A percentile compares a stretch with the other conserved stretches of the same genome.
phyloP scores from a whole-genome alignment of 257 asterid species.

The Fraxinus americana region DNA sequence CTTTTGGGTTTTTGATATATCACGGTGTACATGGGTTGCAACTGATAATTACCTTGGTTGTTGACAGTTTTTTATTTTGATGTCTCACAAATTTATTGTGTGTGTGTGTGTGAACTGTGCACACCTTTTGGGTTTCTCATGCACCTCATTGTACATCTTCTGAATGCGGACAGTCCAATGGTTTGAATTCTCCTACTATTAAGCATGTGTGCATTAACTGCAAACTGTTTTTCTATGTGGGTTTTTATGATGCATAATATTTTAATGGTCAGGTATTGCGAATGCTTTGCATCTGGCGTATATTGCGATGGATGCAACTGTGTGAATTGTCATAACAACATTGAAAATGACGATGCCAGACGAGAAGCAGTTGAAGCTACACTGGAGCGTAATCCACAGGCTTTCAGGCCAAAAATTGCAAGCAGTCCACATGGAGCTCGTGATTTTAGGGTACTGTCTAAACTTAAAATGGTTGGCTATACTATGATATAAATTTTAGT shows the following conservation, averaged over 20 bases:
- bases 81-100: not conserved
- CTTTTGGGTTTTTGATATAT: not conserved
- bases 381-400: slow-evolving; percentile 90
- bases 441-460: slow-evolving; percentile 62
- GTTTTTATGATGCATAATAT: slow-evolving; percentile 16
- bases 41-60: not conserved
- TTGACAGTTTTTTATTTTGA: not conserved
- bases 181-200: slow-evolving; percentile 2
- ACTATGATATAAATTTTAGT: not conserved
- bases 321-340: slow-evolving; percentile 87
- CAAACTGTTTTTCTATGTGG: not conserved
- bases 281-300: slow-evolving; percentile 93
- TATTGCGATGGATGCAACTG: slow-evolving; percentile 94
- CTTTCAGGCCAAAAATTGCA: slow-evolving; percentile 94
- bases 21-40: not conserved
- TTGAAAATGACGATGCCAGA: slow-evolving; percentile 80
- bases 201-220: not conserved
- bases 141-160: not conserved
- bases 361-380: slow-evolving; percentile 92
- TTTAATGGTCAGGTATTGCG: slow-evolving; percentile 78
- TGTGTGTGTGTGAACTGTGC: not conserved
- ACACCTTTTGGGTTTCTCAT: not conserved
- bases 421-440: slow-evolving; percentile 90
- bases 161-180: slow-evolving; percentile 8
- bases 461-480: slow-evolving; percentile 6